phyloP scores from a whole-genome alignment of 2,329 filamentous ascomycete species.

The Cadophora sp. region DNA sequence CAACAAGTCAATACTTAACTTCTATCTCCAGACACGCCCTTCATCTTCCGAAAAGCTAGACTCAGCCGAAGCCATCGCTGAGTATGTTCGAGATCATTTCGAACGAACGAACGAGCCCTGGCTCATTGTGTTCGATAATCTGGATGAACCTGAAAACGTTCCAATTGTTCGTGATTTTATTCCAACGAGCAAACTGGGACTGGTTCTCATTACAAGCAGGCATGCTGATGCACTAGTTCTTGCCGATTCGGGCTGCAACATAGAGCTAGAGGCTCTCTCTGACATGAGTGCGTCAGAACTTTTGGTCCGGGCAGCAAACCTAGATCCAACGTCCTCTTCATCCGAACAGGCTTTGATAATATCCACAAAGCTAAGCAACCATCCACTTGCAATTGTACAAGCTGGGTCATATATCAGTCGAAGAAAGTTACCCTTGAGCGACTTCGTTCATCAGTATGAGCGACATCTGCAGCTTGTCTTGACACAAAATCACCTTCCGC shows the following conservation, averaged over 20 bases:
- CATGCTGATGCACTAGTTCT: background rate
- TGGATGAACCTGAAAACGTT: background rate
- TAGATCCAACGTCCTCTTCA: too few species aligned
- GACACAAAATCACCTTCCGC: background rate
- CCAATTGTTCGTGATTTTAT: background rate
- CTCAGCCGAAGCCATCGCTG: background rate
- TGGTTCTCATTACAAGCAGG: background rate
- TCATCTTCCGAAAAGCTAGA: too few species aligned
- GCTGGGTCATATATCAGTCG: background rate
- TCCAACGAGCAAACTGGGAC: background rate
- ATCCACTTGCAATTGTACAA: background rate
- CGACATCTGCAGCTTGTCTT: background rate
- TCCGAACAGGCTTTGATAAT: too few species aligned
- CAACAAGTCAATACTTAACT: too few species aligned
- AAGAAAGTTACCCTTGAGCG: background rate
- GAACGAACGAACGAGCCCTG: background rate
- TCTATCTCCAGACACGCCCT: too few species aligned
- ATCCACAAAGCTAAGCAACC: background rate
- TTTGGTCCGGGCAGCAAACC: background rate
- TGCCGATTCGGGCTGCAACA: background rate
- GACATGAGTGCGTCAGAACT: background rate
- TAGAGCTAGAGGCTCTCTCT: background rate
- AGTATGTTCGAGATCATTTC: background rate
- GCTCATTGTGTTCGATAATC: constrained; percentile 8
- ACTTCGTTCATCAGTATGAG: background rate